Conservation (phyloP, 345 rosid genomes). For the Garcia nutans region DNA sequence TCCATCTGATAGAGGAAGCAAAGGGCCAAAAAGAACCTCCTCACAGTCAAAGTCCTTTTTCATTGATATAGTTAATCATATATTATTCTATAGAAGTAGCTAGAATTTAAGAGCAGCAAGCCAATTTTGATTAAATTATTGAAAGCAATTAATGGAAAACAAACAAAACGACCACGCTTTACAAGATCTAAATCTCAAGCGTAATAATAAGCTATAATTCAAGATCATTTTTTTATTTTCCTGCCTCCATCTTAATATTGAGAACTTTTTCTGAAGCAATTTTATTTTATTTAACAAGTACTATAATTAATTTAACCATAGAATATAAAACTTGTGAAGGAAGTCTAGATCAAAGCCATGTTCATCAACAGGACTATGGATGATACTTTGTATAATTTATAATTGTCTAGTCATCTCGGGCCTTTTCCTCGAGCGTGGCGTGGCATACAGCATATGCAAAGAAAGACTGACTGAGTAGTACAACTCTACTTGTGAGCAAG, state of each 20-base stretch:
- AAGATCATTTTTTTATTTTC: no score
- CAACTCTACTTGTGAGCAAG: no score
- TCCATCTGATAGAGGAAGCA: no score
- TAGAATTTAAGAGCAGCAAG: no score
- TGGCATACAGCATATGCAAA: background rate
- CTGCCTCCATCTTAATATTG: background rate
- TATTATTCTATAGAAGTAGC: no score
- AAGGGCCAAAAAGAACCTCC: no score
- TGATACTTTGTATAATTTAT: background rate
- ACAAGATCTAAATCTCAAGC: background rate
- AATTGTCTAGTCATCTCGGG: background rate
- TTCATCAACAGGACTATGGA: background rate
- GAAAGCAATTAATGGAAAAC: no score
- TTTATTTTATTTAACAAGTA: background rate
- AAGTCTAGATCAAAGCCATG: slow-evolving; percentile 5
- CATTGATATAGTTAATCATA: no score
- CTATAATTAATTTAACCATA: background rate
- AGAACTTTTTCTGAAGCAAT: background rate
- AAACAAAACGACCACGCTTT: background rate
- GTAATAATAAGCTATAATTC: background rate
- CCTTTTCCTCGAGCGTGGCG: background rate
- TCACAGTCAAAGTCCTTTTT: no score
- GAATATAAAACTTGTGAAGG: background rate
- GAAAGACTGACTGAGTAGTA: no score
- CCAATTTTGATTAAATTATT: no score